Evolutionary conservation across 345 rosid genomes (phyloP).

Genomic region (Erucastrum elatum): DNA sequence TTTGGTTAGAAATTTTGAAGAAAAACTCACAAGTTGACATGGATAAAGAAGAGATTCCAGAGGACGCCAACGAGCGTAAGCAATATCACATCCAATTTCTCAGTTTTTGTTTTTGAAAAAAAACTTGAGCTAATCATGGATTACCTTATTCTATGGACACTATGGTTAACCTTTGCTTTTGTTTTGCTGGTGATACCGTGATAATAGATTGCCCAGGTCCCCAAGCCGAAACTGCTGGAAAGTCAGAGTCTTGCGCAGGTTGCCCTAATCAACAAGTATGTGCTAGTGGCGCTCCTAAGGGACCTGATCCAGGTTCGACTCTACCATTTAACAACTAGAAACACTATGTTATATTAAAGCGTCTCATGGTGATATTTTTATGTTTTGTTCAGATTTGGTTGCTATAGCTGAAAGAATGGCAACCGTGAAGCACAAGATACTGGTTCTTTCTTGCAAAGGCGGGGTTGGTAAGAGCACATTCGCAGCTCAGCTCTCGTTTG

Average conservation of each 20-base stretch:
- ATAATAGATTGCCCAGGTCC: slow-evolving; percentile 79
- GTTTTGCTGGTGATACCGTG: not conserved
- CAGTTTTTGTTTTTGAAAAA: not conserved
- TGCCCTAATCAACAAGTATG: slow-evolving; percentile 91
- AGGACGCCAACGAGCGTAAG: slow-evolving; percentile 37
- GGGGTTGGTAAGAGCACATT: slow-evolving; percentile 98
- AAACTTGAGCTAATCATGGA: not conserved
- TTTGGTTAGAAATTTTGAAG: too few relatives aligned
- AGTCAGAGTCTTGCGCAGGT: slow-evolving; percentile 76
- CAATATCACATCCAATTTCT: not conserved
- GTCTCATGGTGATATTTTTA: not conserved
- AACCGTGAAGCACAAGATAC: slow-evolving; percentile 85
- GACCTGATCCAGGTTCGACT: slow-evolving; percentile 84
- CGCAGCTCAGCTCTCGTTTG: slow-evolving; percentile 84
- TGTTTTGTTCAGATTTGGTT: slow-evolving; percentile 68
- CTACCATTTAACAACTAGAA: not conserved
- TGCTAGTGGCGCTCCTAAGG: slow-evolving; percentile 87
- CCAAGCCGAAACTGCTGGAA: slow-evolving; percentile 69
- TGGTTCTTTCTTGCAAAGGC: slow-evolving; percentile 87
- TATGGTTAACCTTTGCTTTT: not conserved
- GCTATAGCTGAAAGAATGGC: slow-evolving; percentile 89
- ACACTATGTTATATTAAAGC: too few relatives aligned
- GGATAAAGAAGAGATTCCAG: slow-evolving; percentile 32
- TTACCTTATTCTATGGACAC: not conserved
- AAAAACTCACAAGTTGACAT: slow-evolving; percentile 4